Base-by-base conservation (phyloP, 208 protist genomes). In the Leishmania arabica region DNA sequence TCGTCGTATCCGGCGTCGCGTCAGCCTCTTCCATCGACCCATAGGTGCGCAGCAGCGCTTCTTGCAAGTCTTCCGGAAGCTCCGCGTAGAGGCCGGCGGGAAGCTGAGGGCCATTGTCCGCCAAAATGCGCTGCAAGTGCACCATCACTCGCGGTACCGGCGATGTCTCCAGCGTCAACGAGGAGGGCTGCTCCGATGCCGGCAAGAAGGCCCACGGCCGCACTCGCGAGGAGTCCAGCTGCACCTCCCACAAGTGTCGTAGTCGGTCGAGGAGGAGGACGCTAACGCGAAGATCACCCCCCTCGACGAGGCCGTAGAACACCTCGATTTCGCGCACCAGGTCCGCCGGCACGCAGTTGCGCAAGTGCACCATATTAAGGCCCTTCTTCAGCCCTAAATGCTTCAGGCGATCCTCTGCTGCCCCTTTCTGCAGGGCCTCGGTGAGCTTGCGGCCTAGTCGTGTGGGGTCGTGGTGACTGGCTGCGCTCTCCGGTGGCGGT, bases 171-270 rank as follows among this genome's bases (percentile, higher is more conserved):
- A 86, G 82, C 19, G 89, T 96, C n/a, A 98, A 79, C 77, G 89
- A 95, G 13, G 88, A 95, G 3, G 95, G 95, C 84, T 95, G 86
- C 60, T 87, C 90, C 53, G 83, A 77, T 19, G 76, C 70, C 4
- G 86, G 73, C 53, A 96, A 85, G 19, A 91, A 87, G 24, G 86
- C 75, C 93, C 95, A 98, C 73, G 89, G 91, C 3, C 92, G 86
- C 56, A 94, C 88, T 40, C 58, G 83, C 42, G 79, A 86, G 1
- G 47, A 79, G 7, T 71, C 69, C 45, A 95, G 79, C 42, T 91
- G 85, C 51, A 98, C 95, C 79, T 96, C 93, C 80, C 95, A 98
- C 27, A 94, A 40, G 83, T 97, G 92, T 21, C 93, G 91, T 54
- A 97, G 81, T 37, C 95, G 89, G 79, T 98, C 95, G 77, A 96